Percentiles rank a stretch among this genome's conserved stretches.
Conservation (phyloP, 2,329 filamentous ascomycete genomes). For the Phyllachora maydis region DNA sequence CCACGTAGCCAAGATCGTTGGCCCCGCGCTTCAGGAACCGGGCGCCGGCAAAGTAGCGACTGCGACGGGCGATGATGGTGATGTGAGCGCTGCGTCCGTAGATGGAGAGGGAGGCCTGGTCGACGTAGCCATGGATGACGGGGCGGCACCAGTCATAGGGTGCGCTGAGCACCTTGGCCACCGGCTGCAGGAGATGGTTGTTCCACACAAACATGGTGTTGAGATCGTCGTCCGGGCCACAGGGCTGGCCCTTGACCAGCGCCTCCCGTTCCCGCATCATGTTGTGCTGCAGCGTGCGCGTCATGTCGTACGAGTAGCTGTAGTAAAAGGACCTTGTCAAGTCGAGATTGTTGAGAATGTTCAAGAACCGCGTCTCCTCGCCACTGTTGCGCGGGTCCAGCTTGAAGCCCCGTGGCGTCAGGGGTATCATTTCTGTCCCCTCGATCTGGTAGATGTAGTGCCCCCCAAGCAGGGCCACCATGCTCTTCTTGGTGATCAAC, state of each 20-base stretch:
- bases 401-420: slow-evolving; percentile 59
- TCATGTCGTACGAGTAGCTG: slow-evolving; percentile 95
- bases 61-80: slow-evolving; percentile 80
- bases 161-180: slow-evolving; percentile 46
- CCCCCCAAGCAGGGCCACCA: slow-evolving; percentile 87
- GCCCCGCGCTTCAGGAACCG: slow-evolving; percentile 86
- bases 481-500: slow-evolving; percentile 84
- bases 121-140: slow-evolving; percentile 89
- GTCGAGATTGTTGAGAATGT: slow-evolving; percentile 80
- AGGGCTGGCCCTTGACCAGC: slow-evolving; percentile 38
- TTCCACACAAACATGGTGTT: slow-evolving; percentile 99
- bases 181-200: slow-evolving; percentile 65
- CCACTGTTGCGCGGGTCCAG: slow-evolving; percentile 52
- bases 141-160: slow-evolving; percentile 92
- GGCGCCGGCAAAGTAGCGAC: slow-evolving; percentile 83
- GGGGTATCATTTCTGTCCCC: slow-evolving; percentile 72
- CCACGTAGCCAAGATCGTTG: slow-evolving; percentile 88
- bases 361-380: slow-evolving; percentile 75
- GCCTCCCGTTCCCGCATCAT: slow-evolving; percentile 61
- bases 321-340: slow-evolving; percentile 89
- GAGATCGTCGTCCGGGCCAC: slow-evolving; percentile 39
- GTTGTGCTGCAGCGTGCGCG: slow-evolving; percentile 78
- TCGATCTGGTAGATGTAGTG: slow-evolving; percentile 95
- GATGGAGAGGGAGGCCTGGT: slow-evolving; percentile 68
- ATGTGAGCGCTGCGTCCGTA: slow-evolving; percentile 83